A percentile compares a stretch with the other conserved stretches of the same genome.
Conservation (phyloP, 2,329 filamentous ascomycete genomes). For the Ascochyta koolunga region DNA sequence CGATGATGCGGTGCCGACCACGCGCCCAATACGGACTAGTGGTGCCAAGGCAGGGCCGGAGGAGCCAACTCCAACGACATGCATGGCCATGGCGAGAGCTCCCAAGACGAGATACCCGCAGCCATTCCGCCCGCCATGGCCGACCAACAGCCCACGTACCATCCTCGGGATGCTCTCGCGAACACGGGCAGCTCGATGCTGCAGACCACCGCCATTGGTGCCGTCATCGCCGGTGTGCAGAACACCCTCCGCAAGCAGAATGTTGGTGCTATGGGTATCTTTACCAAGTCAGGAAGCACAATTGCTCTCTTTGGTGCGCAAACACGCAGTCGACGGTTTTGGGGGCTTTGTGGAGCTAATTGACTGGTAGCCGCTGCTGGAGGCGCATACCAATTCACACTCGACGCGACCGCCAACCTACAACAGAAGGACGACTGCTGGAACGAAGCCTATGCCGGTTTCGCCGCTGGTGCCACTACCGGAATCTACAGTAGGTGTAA, state of each 20-base stretch:
- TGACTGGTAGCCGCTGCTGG: slow-evolving; percentile 69
- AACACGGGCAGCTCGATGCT: slow-evolving; percentile 68
- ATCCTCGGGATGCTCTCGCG: slow-evolving; percentile 76
- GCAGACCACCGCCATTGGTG: slow-evolving; percentile 70
- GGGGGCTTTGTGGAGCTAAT: slow-evolving; percentile 30
- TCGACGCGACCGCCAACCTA: slow-evolving; percentile 79
- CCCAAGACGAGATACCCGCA: slow-evolving; percentile 28
- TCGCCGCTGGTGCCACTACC: slow-evolving; percentile 73
- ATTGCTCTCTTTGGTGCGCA: slow-evolving; percentile 70
- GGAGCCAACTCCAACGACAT: slow-evolving; percentile 24
- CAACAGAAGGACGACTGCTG: slow-evolving; percentile 81
- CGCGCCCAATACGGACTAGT: slow-evolving; percentile 8
- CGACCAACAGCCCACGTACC: slow-evolving; percentile 57
- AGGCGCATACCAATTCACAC: slow-evolving; percentile 78
- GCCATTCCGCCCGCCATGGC: slow-evolving; percentile 46
- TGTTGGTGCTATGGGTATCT: slow-evolving; percentile 78
- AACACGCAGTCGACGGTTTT: background rate
- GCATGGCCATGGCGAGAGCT: slow-evolving; percentile 19
- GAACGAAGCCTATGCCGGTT: slow-evolving; percentile 77
- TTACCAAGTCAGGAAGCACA: slow-evolving; percentile 77
- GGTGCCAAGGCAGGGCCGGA: slow-evolving; percentile 15
- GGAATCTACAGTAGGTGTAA: slow-evolving; percentile 72
- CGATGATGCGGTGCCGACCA: slow-evolving; percentile 10
- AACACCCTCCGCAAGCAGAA: slow-evolving; percentile 87
- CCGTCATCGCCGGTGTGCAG: slow-evolving; percentile 77